phyloP scores from a whole-genome alignment of 352 stramenopile species.

The Phytophthora europaea region DNA sequence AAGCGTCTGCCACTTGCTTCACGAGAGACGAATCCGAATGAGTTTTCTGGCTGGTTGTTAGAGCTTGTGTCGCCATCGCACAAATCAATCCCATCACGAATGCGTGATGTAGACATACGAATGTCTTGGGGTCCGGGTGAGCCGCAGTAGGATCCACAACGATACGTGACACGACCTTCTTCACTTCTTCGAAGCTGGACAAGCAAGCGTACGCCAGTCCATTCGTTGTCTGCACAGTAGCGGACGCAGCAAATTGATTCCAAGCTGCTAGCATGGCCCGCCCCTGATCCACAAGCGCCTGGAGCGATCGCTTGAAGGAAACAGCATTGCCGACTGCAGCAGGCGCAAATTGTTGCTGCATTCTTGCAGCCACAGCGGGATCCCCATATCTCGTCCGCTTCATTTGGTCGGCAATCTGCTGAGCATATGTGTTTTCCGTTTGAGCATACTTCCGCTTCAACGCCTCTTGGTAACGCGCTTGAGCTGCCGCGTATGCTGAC shows the following conservation, averaged over 20 bases:
- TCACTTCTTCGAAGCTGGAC: conserved; percentile 84
- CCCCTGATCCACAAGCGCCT: conserved; percentile 73
- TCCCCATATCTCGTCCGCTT: conserved; percentile 44
- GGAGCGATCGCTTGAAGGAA: conserved; percentile 63
- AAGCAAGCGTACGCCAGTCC: conserved; percentile 72
- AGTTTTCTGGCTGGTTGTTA: conserved; percentile 71
- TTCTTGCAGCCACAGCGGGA: conserved; percentile 19
- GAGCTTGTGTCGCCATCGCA: conserved; percentile 80
- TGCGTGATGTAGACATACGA: conserved; percentile 85
- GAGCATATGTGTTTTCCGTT: conserved; percentile 30
- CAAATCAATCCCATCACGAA: conserved; percentile 84
- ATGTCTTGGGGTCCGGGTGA: conserved; percentile 63
- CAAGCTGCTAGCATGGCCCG: conserved; percentile 78
- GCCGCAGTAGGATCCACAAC: conserved; percentile 56
- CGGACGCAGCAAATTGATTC: conserved; percentile 72
- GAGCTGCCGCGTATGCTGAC: conserved; percentile 30
- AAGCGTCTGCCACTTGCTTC: conserved; percentile 77
- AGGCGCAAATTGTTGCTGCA: conserved; percentile 33
- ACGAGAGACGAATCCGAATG: conserved; percentile 68
- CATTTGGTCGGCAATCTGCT: conserved; percentile 41
- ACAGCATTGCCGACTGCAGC: conserved; percentile 23
- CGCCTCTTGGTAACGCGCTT: conserved; percentile 42
- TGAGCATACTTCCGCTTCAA: conserved; percentile 50
- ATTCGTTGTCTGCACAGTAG: conserved; percentile 63
- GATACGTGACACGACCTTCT: conserved; percentile 76